Evolutionary conservation across 108 stramenopile species (phyloP), one percentile per base, ranked within the genome.

Genomic region (Conticribra guillardii): DNA sequence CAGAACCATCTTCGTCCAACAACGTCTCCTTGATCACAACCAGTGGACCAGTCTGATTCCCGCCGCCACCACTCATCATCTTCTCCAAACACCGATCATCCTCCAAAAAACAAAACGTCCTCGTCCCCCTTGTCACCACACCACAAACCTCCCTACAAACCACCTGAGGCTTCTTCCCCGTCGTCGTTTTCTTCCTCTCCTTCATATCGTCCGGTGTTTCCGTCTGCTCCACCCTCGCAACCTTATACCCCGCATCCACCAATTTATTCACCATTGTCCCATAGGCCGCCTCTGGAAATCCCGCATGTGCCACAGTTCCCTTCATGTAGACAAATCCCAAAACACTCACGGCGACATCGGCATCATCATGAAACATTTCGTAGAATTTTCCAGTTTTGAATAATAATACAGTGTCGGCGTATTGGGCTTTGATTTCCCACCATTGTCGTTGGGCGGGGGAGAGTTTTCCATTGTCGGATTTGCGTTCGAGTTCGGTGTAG

Each of bases 301-400:
- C 98, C 2, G 90, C 82, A 85, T 99, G 99, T 8, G 97, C 99
- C 55, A 86, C 71, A 18, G 80, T 62, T 8, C 93, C 93, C 90
- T 98, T 99, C 99, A 99, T 99, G 84, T 99, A 99, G 30, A 79
- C 79, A 53, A 97, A 84, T 28, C 86, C 91, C 46, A 94, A 64
- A n/a, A 94, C 86, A 46, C 81, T 54, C 37, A 96, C 96, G 30
- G 92, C 98, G 5, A 98, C 81, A 70, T 99, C 99, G 22, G 99
- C 97, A 70, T 99, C 99, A 73, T 89, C 89, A 72, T 97, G 96
- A 31, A 75, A 82, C 73, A 96, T 86, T 82, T 96, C 96, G 83
- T 96, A 96, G 75, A 94, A 98, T 80, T 98, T 98, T 27, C 99
- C 99, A 23, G 98, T 97, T 82, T 99, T 99, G 89, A 99, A 99